These are phyloP conservation scores for Euphrasia confusa DNA, from an alignment of 257 asterid species.

Conservation along the genomic window DNA sequence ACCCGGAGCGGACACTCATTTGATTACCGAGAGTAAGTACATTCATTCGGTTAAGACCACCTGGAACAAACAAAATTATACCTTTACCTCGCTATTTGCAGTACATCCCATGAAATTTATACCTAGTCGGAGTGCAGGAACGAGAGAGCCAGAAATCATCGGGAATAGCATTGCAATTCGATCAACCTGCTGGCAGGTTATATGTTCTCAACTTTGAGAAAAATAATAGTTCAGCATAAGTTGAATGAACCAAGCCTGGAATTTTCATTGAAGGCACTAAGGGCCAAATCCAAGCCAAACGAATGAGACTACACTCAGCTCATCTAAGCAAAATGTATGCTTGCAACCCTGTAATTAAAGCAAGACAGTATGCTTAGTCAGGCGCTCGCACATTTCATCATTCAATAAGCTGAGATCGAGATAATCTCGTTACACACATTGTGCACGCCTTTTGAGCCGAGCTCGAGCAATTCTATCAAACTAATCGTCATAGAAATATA, in stretches of 20 bases:
- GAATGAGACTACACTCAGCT: neutral
- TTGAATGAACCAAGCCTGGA: too few relatives aligned
- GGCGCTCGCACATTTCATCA: neutral
- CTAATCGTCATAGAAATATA: neutral
- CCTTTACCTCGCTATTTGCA: neutral
- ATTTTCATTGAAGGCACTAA: too few relatives aligned
- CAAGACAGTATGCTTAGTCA: neutral
- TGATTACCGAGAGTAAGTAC: neutral
- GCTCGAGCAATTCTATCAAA: neutral
- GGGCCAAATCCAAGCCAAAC: neutral
- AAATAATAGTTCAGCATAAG: too few relatives aligned
- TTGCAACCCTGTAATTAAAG: neutral
- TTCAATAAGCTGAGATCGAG: neutral
- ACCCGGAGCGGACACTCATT: neutral
- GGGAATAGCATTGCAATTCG: too few relatives aligned
- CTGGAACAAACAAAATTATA: neutral
- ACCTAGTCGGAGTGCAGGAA: too few relatives aligned
- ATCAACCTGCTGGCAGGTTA: too few relatives aligned
- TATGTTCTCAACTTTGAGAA: too few relatives aligned
- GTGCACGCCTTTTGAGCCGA: neutral
- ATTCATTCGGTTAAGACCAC: neutral
- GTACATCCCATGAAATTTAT: too few relatives aligned
- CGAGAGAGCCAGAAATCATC: too few relatives aligned
- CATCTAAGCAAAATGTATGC: neutral
- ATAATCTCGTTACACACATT: neutral